These are phyloP conservation scores for Ganoderma resinaceum DNA, from an alignment of 1,284 basidiomycete species.

Conservation along the genomic window DNA sequence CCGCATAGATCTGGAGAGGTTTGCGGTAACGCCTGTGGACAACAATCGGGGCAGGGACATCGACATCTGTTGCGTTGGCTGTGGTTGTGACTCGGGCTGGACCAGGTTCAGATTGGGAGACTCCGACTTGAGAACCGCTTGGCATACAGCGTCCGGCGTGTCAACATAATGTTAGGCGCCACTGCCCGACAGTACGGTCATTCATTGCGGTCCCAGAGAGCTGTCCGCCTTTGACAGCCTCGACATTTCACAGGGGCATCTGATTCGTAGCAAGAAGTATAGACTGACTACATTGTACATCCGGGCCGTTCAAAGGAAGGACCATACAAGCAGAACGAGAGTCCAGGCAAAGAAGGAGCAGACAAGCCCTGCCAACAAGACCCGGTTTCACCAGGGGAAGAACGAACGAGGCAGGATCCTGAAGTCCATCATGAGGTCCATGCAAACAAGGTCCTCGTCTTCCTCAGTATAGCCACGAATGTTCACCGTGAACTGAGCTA, in stretches of 20 bases:
- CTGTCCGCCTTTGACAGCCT: background rate
- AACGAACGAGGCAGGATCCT: constrained; percentile 36
- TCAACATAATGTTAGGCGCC: background rate
- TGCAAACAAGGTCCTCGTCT: constrained; percentile 83
- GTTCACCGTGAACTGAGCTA: constrained; percentile 87
- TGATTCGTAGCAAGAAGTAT: background rate
- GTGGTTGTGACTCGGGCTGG: background rate
- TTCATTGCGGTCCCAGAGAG: background rate
- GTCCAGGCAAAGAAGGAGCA: background rate
- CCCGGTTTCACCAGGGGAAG: constrained; percentile 19
- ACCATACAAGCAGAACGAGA: background rate
- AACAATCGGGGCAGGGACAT: constrained; percentile 7
- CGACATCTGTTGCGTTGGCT: background rate
- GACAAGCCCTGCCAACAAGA: background rate
- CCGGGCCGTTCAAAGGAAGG: background rate
- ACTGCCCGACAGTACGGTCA: background rate
- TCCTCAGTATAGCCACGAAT: constrained; percentile 80
- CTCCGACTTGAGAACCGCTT: too few relatives aligned
- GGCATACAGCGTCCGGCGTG: background rate
- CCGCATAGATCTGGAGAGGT: constrained; percentile 16
- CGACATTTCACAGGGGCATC: background rate
- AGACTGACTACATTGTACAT: background rate
- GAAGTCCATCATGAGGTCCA: constrained; percentile 83
- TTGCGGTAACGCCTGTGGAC: constrained; percentile 1
- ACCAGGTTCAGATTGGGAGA: too few relatives aligned